Base-by-base conservation (phyloP, 2,329 filamentous ascomycete species). In the Colletotrichum godetiae region DNA sequence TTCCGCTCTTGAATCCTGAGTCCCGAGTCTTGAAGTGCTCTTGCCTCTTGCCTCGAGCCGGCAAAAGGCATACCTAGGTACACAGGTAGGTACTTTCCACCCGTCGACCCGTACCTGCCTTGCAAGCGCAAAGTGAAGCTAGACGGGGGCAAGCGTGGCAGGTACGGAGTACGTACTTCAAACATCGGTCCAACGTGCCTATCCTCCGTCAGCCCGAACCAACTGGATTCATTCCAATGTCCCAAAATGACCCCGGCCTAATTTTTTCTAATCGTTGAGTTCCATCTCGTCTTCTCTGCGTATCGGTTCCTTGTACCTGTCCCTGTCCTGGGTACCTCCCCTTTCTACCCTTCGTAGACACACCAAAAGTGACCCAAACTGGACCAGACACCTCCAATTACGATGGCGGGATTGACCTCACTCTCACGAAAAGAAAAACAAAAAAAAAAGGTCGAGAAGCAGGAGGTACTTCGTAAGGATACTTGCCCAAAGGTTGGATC, bases 191-290 rank as follows among this genome's bases (percentile, higher is more conserved):
- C 59, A 72, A 65, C 70, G 60, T 12, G 22, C 37, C 55, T 67
- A 42, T 57, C 4, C 22, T 57, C 71, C 71, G 71, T 46, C 61
- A 58, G 71, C 56, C 71, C 71, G 61, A 60, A 57, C 71, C 71
- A 73, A 73, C 56, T 70, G 52, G 67, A 56, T 61, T 56, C 71
- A 66, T 73, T 73, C 71, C 71, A 73, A 62, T 69, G 27, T 66
- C 46, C 27, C 52, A 53, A 65, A 56, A 66, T 42, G 46, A 58
- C 49, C 60, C 56, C 35, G 56, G 67, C 60, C 71, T 73, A 37
- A 52, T 65, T 73, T 73, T 73, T 73, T 35, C 35, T 71, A 66
- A 73, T 70, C 71, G 71, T 73, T 73, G 71, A 73, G 71, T 71
- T 71, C 61, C 35, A 42, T 46, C 62, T 56, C 52, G 24, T 22